Percentiles rank a stretch among this genome's conserved stretches.
phyloP scores from a whole-genome alignment of 495 filamentous ascomycete species.

The Thermothielavioides terrestris region DNA sequence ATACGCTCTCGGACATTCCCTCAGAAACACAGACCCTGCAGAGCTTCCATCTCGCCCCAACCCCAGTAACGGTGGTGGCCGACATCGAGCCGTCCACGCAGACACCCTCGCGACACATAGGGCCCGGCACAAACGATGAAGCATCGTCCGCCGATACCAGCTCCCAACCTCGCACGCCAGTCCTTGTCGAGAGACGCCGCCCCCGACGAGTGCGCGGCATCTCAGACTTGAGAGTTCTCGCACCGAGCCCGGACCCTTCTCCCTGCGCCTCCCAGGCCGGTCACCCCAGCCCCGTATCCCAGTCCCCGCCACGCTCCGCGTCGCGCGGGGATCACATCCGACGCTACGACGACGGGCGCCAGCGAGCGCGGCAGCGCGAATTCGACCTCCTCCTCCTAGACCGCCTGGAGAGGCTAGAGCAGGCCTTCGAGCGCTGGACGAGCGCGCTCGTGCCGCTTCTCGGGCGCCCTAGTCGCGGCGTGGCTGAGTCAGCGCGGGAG shows the following conservation, averaged over 20 bases:
- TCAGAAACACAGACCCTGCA: too few species aligned
- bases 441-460: constrained; percentile 25
- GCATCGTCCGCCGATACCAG: not conserved
- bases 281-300: not conserved
- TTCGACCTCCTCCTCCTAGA: constrained; percentile 17
- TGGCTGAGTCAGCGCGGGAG: too few species aligned
- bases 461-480: too few species aligned
- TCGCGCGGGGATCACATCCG: constrained; percentile 19
- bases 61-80: constrained; percentile 17
- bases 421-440: constrained; percentile 26
- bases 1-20: not conserved
- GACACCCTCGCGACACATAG: constrained; percentile 7
- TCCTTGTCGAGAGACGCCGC: not conserved
- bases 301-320: constrained; percentile 4
- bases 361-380: constrained; percentile 25
- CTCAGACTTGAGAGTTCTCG: too few species aligned
- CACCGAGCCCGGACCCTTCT: not conserved
- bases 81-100: constrained; percentile 13
- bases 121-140: too few species aligned
- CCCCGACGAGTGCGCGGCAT: not conserved
- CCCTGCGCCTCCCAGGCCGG: not conserved
- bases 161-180: not conserved
- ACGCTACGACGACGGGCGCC: constrained; percentile 24
- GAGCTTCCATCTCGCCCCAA: constrained; percentile 4
- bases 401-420: constrained; percentile 26